Evolutionary conservation across 441 rosid species (phyloP), one percentile per base, ranked within the genome.

Genomic region (Macaranga tanarius): DNA sequence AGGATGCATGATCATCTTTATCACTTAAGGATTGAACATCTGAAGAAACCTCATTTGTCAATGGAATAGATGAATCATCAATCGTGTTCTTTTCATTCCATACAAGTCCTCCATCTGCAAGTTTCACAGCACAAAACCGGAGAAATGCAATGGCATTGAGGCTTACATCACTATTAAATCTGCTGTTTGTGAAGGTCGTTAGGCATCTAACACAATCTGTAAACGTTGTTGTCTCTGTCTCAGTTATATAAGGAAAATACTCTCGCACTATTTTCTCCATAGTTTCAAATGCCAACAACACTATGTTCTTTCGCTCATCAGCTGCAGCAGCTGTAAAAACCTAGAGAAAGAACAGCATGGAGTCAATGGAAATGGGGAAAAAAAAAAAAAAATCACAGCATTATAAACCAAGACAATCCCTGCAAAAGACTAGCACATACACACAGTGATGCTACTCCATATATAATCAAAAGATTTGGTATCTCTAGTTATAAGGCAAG

Each of bases 221-320:
- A 79, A 93, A 95, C 64, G 89, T 90, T 72, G 90, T 83, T 15
- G 92, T 83, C 86, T 95, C 99, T 22, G 99, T 95, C 87, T 95
- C 99, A 67, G 97, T 95, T 79, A 95, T 93, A 71, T 87, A 85
- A 68, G 98, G 89, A 80, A 93, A 95, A 77, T 92, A 93, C 73
- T 95, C 99, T 64, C 98, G 94, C 67, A 95, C 98, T 67, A 95
- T 92, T 83, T 92, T 95, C 79, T 95, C 99, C 97, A 92, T 92
- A 7, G 98, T 95, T 84, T 93, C 95, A 59, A 93, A 95, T 70
- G 98, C 97, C 85, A 95, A 81, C 83, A 88, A 78, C 75, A 95
- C 96, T 77, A 95, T 86, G 72, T 86, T 95, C 85, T 90, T 95
- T 72, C 86, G 83, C 81, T 93, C 98, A 75, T 92, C 97, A 68